Conservation (phyloP, 345 rosid species). For the Gossypium thurberi region DNA sequence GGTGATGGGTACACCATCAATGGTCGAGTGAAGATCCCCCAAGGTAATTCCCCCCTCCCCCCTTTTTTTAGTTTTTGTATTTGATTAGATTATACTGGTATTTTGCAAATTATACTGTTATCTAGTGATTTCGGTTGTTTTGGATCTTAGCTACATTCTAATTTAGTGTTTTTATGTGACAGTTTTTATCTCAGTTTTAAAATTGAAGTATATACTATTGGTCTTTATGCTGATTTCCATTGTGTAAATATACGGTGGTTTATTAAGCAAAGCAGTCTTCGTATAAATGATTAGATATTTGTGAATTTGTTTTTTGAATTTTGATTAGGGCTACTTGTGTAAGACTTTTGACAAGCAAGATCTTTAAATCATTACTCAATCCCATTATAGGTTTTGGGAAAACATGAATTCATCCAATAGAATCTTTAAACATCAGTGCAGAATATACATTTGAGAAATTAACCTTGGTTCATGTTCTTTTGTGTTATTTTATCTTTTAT, state of each 20-base stretch:
- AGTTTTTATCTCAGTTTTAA: neutral
- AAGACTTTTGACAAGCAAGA: neutral
- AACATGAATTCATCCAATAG: neutral
- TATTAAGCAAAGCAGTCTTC: neutral
- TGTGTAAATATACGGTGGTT: neutral
- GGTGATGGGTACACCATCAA: slow-evolving; percentile 61
- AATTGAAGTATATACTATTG: neutral
- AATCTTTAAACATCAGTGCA: slow-evolving; percentile 1
- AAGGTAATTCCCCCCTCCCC: slow-evolving; percentile 31
- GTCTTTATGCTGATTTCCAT: neutral
- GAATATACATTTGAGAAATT: neutral
- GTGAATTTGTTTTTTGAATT: neutral
- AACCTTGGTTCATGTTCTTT: neutral
- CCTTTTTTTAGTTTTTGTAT: neutral
- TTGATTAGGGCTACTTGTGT: neutral
- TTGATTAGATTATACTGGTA: neutral
- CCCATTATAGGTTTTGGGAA: neutral
- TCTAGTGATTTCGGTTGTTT: neutral
- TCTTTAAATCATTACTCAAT: neutral
- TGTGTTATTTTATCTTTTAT: neutral
- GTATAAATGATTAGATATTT: neutral
- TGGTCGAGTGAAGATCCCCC: slow-evolving; percentile 71
- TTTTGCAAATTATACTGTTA: neutral
- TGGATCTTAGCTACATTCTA: neutral
- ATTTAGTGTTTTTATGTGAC: neutral